phyloP scores from a whole-genome alignment of 164 flowering plant species.

The Litsea cubeba region DNA sequence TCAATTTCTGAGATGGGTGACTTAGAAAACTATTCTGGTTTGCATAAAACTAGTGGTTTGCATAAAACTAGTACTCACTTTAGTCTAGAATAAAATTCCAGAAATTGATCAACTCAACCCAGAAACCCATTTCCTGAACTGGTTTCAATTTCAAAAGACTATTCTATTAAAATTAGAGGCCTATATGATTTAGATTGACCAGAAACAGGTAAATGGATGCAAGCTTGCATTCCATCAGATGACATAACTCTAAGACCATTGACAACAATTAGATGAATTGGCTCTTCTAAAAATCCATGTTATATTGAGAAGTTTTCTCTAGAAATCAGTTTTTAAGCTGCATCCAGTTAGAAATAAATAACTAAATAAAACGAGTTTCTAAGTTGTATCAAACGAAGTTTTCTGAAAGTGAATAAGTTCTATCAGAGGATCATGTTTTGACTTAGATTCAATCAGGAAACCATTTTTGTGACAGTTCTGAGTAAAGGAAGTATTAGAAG shows the following conservation, averaged over 20 bases:
- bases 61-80: background rate
- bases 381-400: background rate
- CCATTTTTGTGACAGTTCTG: background rate
- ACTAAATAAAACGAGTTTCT: background rate
- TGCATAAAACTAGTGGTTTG: background rate
- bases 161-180: no score
- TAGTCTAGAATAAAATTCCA: background rate
- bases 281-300: no score
- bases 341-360: background rate
- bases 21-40: background rate
- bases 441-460: background rate
- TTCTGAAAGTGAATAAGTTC: background rate
- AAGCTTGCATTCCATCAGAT: no score
- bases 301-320: no score
- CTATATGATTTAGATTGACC: no score
- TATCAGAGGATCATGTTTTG: background rate
- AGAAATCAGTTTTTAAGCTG: background rate
- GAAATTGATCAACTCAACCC: background rate
- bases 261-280: no score
- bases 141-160: background rate
- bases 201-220: no score
- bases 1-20: background rate
- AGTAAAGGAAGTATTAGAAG: no score
- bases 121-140: background rate
- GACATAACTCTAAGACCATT: no score